Evolutionary conservation across 2,329 filamentous ascomycete species (phyloP).

Genomic region (Sporothrix protearum): DNA sequence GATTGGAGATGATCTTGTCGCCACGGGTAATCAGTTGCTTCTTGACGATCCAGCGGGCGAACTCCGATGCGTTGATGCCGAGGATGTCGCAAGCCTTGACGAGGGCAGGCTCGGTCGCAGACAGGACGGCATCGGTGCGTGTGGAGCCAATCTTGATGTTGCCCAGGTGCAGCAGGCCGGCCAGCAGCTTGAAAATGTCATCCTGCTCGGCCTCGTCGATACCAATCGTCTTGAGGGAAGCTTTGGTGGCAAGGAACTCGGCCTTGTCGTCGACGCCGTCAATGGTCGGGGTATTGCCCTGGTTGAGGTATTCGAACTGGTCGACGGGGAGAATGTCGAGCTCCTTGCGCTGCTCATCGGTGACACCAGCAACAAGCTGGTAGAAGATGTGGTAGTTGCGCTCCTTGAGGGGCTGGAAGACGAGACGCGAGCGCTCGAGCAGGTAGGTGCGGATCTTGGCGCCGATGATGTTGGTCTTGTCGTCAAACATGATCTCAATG

Average conservation of each 20-base stretch:
- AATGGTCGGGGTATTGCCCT: conserved; percentile 85
- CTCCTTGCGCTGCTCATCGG: conserved; percentile 75
- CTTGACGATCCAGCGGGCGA: conserved; percentile 98
- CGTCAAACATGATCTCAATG: conserved; percentile 99
- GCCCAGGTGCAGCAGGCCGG: conserved; percentile 86
- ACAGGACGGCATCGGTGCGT: conserved; percentile 79
- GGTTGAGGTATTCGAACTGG: conserved; percentile 93
- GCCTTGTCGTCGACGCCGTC: conserved; percentile 94
- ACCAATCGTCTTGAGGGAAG: conserved; percentile 83
- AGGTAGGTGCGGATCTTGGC: conserved; percentile 96
- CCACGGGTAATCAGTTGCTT: conserved; percentile 95
- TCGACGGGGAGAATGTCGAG: conserved; percentile 77
- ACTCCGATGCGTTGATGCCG: conserved; percentile 79
- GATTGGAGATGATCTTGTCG: conserved; percentile 94
- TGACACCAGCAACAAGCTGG: conserved; percentile 89
- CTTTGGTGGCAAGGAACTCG: conserved; percentile 84
- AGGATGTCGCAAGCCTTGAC: conserved; percentile 78
- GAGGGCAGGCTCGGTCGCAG: conserved; percentile 75
- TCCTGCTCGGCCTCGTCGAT: conserved; percentile 69
- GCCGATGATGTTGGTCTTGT: conserved; percentile 91
- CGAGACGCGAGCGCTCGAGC: conserved; percentile 88
- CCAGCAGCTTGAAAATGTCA: conserved; percentile 85
- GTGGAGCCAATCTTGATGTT: conserved; percentile 95
- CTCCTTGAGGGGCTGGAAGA: conserved; percentile 96
- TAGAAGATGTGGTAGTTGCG: conserved; percentile 99